A percentile compares a stretch with the other conserved stretches of the same genome.
Evolutionary conservation across 2,329 filamentous ascomycete species (phyloP).

Genomic region (Bertia moriformis): DNA sequence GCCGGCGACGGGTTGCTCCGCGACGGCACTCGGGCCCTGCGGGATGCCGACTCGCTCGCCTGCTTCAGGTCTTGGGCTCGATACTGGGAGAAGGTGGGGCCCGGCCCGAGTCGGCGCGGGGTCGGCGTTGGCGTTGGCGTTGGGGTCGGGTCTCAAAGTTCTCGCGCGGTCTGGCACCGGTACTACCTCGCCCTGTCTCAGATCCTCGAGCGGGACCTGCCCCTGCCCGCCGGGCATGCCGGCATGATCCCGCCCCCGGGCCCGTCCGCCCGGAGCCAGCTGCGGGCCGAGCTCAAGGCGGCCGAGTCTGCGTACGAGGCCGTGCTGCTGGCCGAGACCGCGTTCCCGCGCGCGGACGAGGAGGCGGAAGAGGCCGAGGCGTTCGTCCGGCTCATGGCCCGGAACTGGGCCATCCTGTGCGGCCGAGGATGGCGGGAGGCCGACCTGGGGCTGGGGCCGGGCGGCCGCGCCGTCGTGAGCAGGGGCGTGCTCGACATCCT

Average conservation of each 20-base stretch:
- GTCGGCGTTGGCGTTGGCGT: too few relatives aligned
- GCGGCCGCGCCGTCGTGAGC: slow-evolving; percentile 62
- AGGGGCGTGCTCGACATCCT: slow-evolving; percentile 72
- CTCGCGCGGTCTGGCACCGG: slow-evolving; percentile 60
- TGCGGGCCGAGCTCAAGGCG: slow-evolving; percentile 64
- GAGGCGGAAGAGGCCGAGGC: slow-evolving; percentile 65
- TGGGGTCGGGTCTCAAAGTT: too few relatives aligned
- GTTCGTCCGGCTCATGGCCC: slow-evolving; percentile 66
- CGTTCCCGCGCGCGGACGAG: slow-evolving; percentile 73
- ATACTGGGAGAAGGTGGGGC: slow-evolving; percentile 44
- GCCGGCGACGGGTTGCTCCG: slow-evolving; percentile 44
- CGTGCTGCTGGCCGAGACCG: slow-evolving; percentile 61
- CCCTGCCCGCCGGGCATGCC: slow-evolving; percentile 37
- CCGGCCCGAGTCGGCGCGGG: slow-evolving; percentile 16
- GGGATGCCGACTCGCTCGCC: slow-evolving; percentile 35
- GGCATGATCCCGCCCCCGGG: slow-evolving; percentile 24
- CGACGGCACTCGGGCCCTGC: slow-evolving; percentile 30
- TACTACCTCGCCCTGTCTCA: slow-evolving; percentile 70
- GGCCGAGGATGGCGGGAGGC: slow-evolving; percentile 67
- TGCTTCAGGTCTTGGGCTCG: slow-evolving; percentile 54
- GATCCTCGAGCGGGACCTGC: slow-evolving; percentile 54
- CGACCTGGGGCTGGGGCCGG: slow-evolving; percentile 69
- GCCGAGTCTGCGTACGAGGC: slow-evolving; percentile 70
- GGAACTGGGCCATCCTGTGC: slow-evolving; percentile 73
- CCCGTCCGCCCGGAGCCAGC: slow-evolving; percentile 41